Conservation (phyloP, 163 green algal species). For the Botryococcus braunii region DNA sequence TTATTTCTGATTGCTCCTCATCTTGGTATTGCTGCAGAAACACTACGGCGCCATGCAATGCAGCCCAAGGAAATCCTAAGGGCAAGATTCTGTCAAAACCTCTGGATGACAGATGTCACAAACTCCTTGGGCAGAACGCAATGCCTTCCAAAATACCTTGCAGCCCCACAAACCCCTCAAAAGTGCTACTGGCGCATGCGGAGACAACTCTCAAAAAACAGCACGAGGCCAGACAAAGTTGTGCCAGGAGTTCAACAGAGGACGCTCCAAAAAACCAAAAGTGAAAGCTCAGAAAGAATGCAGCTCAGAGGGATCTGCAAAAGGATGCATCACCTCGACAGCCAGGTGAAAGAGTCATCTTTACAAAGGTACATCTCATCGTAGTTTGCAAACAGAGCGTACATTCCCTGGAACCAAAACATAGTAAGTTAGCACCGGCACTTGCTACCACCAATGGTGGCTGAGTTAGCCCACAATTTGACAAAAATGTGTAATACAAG, state of each 20-base stretch:
- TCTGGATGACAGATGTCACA: too few species aligned
- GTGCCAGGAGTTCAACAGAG: too few species aligned
- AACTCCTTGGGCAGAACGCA: too few species aligned
- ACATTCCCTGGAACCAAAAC: conserved; percentile 23
- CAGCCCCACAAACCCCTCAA: neutral
- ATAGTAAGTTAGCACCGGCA: neutral
- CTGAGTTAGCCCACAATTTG: neutral
- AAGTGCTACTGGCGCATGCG: neutral
- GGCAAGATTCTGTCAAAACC: too few species aligned
- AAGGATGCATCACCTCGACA: conserved; percentile 16
- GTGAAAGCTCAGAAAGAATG: too few species aligned
- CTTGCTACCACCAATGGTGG: neutral
- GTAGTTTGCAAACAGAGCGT: conserved; percentile 33
- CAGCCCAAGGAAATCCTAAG: too few species aligned
- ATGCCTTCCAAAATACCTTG: neutral
- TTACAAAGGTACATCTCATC: conserved; percentile 37
- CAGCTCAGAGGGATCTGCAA: too few species aligned
- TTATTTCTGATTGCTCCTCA: too few species aligned
- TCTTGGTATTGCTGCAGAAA: too few species aligned
- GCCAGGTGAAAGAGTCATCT: conserved; percentile 28
- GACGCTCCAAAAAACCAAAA: too few species aligned
- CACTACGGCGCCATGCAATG: too few species aligned
- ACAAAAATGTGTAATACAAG: neutral
- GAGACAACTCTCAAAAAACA: neutral
- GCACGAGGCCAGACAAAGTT: conserved; percentile 1